phyloP scores from a whole-genome alignment of 2,329 filamentous ascomycete species.

The Colletotrichum kahawae region DNA sequence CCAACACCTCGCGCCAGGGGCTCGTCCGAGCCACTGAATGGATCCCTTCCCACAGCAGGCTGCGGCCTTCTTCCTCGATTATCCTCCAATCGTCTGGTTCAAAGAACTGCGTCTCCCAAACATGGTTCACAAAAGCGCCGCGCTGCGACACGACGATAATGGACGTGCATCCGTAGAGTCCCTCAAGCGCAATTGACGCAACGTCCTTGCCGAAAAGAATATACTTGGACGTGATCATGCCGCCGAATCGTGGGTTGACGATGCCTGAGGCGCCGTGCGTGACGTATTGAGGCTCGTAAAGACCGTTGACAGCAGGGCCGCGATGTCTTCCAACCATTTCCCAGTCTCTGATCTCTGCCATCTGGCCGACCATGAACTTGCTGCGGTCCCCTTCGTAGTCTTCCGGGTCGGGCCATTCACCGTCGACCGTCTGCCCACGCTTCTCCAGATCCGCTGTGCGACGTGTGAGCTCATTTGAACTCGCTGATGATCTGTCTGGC shows the following conservation, averaged over 20 bases:
- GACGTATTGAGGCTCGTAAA: neutral
- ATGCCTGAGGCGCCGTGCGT: rapidly evolving
- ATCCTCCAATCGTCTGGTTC: neutral
- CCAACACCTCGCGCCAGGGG: neutral
- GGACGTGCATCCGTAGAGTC: neutral
- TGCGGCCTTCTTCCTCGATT: rapidly evolving
- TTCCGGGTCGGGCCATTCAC: neutral
- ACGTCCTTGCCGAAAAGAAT: neutral
- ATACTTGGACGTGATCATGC: neutral
- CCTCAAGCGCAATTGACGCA: neutral
- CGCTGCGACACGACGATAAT: neutral
- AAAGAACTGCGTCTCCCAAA: neutral
- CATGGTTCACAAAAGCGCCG: neutral
- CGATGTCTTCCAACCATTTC: neutral
- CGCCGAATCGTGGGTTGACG: rapidly evolving
- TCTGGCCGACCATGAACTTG: neutral
- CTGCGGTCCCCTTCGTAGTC: neutral
- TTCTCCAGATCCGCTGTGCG: neutral
- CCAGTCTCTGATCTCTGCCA: neutral
- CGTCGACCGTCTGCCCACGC: neutral
- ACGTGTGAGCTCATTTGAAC: neutral
- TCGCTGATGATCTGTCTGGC: neutral
- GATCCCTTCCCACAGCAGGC: neutral
- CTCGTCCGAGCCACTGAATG: rapidly evolving
- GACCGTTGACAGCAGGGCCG: neutral